Conservation (phyloP, 805 yeast genomes). For the Isabelozyma heimii region DNA sequence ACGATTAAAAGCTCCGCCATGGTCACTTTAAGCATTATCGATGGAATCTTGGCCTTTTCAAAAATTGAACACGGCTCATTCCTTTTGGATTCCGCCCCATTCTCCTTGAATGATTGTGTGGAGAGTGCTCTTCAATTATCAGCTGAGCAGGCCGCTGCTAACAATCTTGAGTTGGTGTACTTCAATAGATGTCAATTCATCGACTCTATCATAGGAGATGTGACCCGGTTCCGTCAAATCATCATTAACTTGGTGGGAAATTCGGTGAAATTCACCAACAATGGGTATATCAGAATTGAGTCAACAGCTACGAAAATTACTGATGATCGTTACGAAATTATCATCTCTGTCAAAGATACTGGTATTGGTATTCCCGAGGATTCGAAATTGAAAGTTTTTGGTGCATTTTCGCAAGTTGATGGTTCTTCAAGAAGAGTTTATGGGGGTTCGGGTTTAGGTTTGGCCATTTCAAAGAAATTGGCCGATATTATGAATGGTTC, state of each 20-base stretch:
- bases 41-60: conserved; percentile 53
- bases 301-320: conserved; percentile 26
- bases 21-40: conserved; percentile 51
- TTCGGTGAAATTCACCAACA: conserved; percentile 49
- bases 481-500: conserved; percentile 50
- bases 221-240: conserved; percentile 49
- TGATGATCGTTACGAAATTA: conserved; percentile 34
- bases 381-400: conserved; percentile 45
- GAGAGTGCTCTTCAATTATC: conserved; percentile 48
- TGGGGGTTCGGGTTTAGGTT: conserved; percentile 54
- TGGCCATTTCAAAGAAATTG: conserved; percentile 47
- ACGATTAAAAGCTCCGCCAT: conserved; percentile 50
- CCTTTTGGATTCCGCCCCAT: conserved; percentile 41
- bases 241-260: conserved; percentile 52
- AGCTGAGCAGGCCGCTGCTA: conserved; percentile 46
- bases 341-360: conserved; percentile 44
- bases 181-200: conserved; percentile 40
- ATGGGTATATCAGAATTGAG: conserved; percentile 42
- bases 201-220: conserved; percentile 43
- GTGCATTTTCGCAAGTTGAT: conserved; percentile 57
- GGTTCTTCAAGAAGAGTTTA: conserved; percentile 48
- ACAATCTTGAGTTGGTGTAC: conserved; percentile 44
- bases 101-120: conserved; percentile 42
- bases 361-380: conserved; percentile 53
- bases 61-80: conserved; percentile 56